A percentile compares a stretch with the other conserved stretches of the same genome.
phyloP scores from a whole-genome alignment of 2,329 filamentous ascomycete species.

The Leptographium galeiforme region DNA sequence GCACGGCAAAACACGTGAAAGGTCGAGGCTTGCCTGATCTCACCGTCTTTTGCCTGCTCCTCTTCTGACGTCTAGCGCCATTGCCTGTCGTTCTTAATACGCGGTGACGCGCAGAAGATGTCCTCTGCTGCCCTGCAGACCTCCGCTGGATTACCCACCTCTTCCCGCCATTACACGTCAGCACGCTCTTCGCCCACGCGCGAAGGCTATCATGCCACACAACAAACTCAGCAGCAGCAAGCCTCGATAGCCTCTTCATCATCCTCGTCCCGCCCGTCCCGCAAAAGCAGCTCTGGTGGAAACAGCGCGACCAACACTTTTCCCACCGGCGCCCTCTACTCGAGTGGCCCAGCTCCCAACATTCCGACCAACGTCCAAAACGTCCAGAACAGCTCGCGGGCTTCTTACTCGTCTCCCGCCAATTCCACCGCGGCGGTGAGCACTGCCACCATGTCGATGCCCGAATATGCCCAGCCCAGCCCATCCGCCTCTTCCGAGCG shows the following conservation, averaged over 20 bases:
- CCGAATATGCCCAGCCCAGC: conserved; percentile 23
- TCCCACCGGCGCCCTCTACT: conserved; percentile 24
- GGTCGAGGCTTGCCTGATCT: background rate
- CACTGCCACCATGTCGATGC: conserved; percentile 7
- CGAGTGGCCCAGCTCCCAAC: conserved; percentile 7
- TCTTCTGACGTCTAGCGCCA: background rate
- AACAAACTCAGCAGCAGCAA: conserved; percentile 1
- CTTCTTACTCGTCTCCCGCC: conserved; percentile 28
- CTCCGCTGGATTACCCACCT: conserved; percentile 30
- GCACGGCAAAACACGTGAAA: background rate
- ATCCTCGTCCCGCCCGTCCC: conserved; percentile 39
- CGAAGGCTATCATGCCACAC: conserved; percentile 42
- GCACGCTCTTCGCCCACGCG: conserved; percentile 36
- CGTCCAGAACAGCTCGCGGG: conserved; percentile 34
- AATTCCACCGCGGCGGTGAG: conserved; percentile 21
- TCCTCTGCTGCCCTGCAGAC: conserved; percentile 52
- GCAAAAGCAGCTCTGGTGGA: conserved; percentile 37
- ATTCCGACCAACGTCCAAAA: conserved; percentile 25
- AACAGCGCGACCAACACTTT: conserved; percentile 1
- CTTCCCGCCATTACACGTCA: conserved; percentile 38
- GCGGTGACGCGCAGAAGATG: conserved; percentile 27
- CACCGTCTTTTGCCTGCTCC: conserved; percentile 1
- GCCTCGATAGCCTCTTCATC: conserved; percentile 27
- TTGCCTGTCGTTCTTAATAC: background rate
- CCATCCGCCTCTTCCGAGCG: conserved; percentile 31